These are phyloP conservation scores for Debaryomyces nepalensis DNA, from an alignment of 1,139 yeast genomes.

Conservation along the genomic window DNA sequence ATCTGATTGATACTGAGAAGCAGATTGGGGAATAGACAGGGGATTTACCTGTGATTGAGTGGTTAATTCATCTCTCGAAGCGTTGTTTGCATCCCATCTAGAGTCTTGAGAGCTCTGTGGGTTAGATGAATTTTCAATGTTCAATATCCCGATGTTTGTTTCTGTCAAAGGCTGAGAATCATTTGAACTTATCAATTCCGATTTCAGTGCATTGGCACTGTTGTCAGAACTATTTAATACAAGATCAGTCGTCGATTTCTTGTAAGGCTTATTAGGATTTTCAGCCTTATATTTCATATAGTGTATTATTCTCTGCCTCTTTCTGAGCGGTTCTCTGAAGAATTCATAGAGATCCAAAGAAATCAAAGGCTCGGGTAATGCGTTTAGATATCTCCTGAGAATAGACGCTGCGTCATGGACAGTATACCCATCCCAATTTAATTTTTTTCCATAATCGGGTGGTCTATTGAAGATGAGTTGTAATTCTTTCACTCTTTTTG, in stretches of 20 bases:
- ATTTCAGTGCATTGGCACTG: constrained; percentile 1
- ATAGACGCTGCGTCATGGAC: constrained; percentile 98
- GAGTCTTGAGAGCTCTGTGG: constrained; percentile 7
- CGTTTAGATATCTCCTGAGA: constrained; percentile 81
- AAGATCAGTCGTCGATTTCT: constrained; percentile 18
- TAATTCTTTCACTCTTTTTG: constrained; percentile 82
- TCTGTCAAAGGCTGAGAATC: constrained; percentile 36
- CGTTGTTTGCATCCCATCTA: constrained; percentile 3
- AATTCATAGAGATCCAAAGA: constrained; percentile 78
- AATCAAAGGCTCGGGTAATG: constrained; percentile 89
- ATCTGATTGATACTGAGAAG: constrained; percentile 8
- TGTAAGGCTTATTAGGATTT: constrained; percentile 36
- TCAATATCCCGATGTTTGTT: constrained; percentile 35
- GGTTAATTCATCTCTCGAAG: not conserved
- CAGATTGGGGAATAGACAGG: constrained; percentile 6
- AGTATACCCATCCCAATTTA: constrained; percentile 90
- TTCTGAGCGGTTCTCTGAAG: constrained; percentile 77
- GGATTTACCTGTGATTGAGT: not conserved
- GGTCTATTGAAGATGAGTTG: constrained; percentile 84
- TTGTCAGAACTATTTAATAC: not conserved
- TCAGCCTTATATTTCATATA: constrained; percentile 63
- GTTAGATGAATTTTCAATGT: constrained; percentile 17
- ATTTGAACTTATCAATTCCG: constrained; percentile 12
- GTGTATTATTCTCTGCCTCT: constrained; percentile 61
- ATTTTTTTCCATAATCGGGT: constrained; percentile 85